Base-by-base conservation (phyloP, 1,139 yeast genomes). In the Magnusiomyces sp. region DNA sequence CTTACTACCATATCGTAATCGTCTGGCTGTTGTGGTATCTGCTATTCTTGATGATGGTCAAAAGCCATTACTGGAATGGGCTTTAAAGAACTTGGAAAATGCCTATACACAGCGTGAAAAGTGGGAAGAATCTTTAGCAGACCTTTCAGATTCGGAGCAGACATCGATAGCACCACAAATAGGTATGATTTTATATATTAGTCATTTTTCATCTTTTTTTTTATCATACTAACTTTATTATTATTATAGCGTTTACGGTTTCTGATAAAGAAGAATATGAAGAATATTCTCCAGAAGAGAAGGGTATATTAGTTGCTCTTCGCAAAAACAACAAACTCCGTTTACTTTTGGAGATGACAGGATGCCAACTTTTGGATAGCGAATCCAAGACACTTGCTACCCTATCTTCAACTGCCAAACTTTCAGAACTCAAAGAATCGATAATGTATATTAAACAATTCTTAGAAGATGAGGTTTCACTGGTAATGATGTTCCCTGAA, bases 11-110 rank as follows among this genome's bases (percentile, higher is more conserved):
- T 48, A 50, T 2, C 69, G 67, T 40, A 58, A 61, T 39, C 59
- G 58, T 38, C 55, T 61, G n/a, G 63, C 62, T 46, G 71, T 79
- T 32, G 61, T 78, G 34, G 75, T 80, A 7, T 76, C 80, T 40
- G 72, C 76, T 0, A 60, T 80, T 43, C 63, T 73, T 19, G 72
- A 72, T 47, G 75, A 72, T 47, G 81, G 73, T 16, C 72, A 73
- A 50, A 65, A 61, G 16, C 57, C 62, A 2, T 59, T 71, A 31
- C 62, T 80, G 2, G 67, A 67, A 14, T 77, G 79, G 77, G 55
- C 77, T 16, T 62, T 69, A 2, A 61, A 63, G 2, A 74, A 73
- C 20, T 55, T 80, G 32, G 69, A 66, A 34, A 61, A 67, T 36
- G 54, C 64, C 9, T 47, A 59, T 1, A 53, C 51, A 2, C 44